phyloP scores from a whole-genome alignment of 805 yeast species.

The Lipomyces mesembrius region DNA sequence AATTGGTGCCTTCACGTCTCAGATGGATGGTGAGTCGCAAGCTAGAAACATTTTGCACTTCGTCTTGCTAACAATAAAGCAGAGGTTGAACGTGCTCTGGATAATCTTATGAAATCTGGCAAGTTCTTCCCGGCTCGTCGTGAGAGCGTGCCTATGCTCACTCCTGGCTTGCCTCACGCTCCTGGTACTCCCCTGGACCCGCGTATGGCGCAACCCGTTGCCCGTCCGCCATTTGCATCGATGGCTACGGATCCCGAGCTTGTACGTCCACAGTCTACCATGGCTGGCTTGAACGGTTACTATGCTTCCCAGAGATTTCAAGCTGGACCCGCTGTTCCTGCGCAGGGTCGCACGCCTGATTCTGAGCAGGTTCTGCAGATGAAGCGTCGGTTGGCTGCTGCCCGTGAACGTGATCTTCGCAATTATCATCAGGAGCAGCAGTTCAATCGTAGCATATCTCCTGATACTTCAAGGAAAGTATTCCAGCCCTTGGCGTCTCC shows the following conservation, averaged over 20 bases:
- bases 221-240: slow-evolving; percentile 28
- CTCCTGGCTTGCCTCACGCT: slow-evolving; percentile 28
- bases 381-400: slow-evolving; percentile 38
- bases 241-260: slow-evolving; percentile 32
- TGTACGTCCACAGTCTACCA: slow-evolving; percentile 36
- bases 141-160: slow-evolving; percentile 27
- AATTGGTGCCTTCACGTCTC: slow-evolving; percentile 37
- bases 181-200: slow-evolving; percentile 32
- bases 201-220: slow-evolving; percentile 36
- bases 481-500: slow-evolving; percentile 20
- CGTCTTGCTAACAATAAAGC: not conserved
- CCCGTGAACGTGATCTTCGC: slow-evolving; percentile 38
- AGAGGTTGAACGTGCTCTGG: slow-evolving; percentile 39
- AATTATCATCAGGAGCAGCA: slow-evolving; percentile 40
- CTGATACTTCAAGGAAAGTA: slow-evolving; percentile 33
- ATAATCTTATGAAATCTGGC: slow-evolving; percentile 39
- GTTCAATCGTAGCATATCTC: slow-evolving; percentile 37
- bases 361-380: slow-evolving; percentile 38
- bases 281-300: slow-evolving; percentile 27
- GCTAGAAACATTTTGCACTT: not conserved
- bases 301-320: slow-evolving; percentile 35
- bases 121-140: slow-evolving; percentile 38
- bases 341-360: slow-evolving; percentile 20
- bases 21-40: slow-evolving; percentile 32
- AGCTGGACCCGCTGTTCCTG: slow-evolving; percentile 24